phyloP scores from a whole-genome alignment of 2,329 filamentous ascomycete genomes.

The Aspergillus fumigatus region DNA sequence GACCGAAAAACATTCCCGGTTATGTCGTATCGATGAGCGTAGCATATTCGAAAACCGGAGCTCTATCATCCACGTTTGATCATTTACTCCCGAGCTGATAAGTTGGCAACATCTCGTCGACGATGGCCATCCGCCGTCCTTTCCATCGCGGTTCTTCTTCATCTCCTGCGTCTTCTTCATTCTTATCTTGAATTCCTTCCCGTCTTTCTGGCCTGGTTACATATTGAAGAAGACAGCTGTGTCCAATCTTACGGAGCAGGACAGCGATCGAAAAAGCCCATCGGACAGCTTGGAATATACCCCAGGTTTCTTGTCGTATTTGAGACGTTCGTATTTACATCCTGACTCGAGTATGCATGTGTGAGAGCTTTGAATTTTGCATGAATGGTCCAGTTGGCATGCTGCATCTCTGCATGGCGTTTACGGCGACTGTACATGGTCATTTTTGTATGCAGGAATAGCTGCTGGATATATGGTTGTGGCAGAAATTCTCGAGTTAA shows the following conservation, averaged over 20 bases:
- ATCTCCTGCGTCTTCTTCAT: neutral
- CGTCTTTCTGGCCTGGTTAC: neutral
- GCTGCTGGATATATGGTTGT: neutral
- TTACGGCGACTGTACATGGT: neutral
- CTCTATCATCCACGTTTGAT: too few relatives aligned
- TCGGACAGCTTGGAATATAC: neutral
- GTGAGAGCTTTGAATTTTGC: neutral
- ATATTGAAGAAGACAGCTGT: neutral
- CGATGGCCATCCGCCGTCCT: neutral
- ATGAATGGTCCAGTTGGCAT: neutral
- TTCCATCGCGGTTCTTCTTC: neutral
- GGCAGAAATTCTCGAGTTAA: neutral
- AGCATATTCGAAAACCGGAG: neutral
- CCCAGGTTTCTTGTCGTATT: neutral
- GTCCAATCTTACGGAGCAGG: neutral
- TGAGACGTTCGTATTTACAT: too few relatives aligned
- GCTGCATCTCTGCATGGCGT: neutral
- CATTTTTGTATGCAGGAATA: neutral
- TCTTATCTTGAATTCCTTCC: neutral
- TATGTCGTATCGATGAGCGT: constrained; percentile 37
- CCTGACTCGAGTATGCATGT: neutral
- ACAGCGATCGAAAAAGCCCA: neutral
- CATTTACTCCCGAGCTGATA: neutral
- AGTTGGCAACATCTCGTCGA: neutral
- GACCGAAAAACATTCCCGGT: constrained; percentile 47